Conservation (phyloP, 352 stramenopile genomes). For the Elongisporangium undulatum region DNA sequence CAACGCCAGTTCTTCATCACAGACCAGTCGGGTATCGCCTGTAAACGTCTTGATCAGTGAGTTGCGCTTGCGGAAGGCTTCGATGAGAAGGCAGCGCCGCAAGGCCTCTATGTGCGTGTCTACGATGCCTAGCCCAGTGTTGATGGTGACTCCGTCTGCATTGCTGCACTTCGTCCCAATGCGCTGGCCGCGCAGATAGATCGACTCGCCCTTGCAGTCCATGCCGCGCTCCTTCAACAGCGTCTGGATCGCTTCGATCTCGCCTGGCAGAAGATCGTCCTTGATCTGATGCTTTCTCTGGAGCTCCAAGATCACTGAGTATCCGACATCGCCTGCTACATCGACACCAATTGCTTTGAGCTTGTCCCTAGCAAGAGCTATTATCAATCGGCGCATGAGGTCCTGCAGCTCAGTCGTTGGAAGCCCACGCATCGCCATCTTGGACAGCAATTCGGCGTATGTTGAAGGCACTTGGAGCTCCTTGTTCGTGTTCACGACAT, state of each 20-base stretch:
- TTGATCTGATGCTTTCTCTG: slow-evolving; percentile 39
- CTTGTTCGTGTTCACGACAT: slow-evolving; percentile 37
- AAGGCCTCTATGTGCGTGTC: slow-evolving; percentile 43
- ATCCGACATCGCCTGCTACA: slow-evolving; percentile 32
- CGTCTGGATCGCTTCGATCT: slow-evolving; percentile 23
- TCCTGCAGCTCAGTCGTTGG: slow-evolving; percentile 38
- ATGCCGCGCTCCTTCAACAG: slow-evolving; percentile 26
- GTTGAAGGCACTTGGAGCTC: slow-evolving; percentile 30
- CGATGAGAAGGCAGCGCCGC: slow-evolving; percentile 38
- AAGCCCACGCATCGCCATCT: slow-evolving; percentile 35
- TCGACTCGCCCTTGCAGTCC: slow-evolving; percentile 36
- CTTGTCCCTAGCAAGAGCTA: slow-evolving; percentile 40
- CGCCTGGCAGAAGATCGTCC: slow-evolving; percentile 24
- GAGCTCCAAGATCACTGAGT: slow-evolving; percentile 25
- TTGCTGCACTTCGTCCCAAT: slow-evolving; percentile 31
- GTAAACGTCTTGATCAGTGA: slow-evolving; percentile 49
- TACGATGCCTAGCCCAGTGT: slow-evolving; percentile 29
- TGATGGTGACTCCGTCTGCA: slow-evolving; percentile 14
- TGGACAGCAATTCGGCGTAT: slow-evolving; percentile 22
- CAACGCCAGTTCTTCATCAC: slow-evolving; percentile 14
- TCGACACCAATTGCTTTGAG: slow-evolving; percentile 20
- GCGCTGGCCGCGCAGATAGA: slow-evolving; percentile 33
- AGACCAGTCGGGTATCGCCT: slow-evolving; percentile 24
- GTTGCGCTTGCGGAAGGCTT: slow-evolving; percentile 49
- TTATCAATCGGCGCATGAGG: slow-evolving; percentile 26